These are phyloP conservation scores for Xylaria castorea DNA, from an alignment of 495 filamentous ascomycete genomes.

Conservation along the genomic window DNA sequence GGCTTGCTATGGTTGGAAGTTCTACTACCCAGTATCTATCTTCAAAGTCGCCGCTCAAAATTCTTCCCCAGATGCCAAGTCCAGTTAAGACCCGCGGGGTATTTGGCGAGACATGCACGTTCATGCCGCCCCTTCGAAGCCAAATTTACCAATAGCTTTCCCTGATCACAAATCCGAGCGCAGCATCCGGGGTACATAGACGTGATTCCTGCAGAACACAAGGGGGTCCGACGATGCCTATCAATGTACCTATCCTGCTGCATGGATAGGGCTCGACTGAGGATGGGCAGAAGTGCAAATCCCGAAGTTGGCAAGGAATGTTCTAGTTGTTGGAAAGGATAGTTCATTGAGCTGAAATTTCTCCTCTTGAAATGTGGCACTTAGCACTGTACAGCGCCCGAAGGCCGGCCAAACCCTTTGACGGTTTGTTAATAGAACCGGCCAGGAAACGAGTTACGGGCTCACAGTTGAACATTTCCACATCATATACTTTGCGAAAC, in stretches of 20 bases:
- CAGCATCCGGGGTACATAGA: slow-evolving; percentile 16
- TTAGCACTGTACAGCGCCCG: not conserved
- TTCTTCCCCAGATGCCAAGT: slow-evolving; percentile 11
- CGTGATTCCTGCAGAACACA: not conserved
- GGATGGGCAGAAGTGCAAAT: not conserved
- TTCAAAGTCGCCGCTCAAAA: not conserved
- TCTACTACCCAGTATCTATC: not conserved
- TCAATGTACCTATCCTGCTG: not conserved
- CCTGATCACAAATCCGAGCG: not conserved
- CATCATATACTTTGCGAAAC: not conserved
- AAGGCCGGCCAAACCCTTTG: too few relatives aligned
- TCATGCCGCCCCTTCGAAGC: slow-evolving; percentile 2
- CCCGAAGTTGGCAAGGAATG: not conserved
- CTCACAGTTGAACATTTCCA: too few relatives aligned
- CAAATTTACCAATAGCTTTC: not conserved
- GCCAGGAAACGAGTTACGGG: too few relatives aligned
- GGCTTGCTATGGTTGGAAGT: slow-evolving; percentile 9
- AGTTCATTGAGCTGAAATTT: not conserved
- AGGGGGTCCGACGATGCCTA: not conserved
- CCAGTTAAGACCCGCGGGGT: not conserved
- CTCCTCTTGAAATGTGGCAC: not conserved
- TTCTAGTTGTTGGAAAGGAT: not conserved
- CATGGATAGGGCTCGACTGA: not conserved
- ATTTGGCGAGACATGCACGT: slow-evolving; percentile 4
- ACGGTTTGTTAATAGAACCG: too few relatives aligned